These are phyloP conservation scores for Xylariaceae sp. DNA, from an alignment of 2,329 filamentous ascomycete genomes.

Conservation along the genomic window DNA sequence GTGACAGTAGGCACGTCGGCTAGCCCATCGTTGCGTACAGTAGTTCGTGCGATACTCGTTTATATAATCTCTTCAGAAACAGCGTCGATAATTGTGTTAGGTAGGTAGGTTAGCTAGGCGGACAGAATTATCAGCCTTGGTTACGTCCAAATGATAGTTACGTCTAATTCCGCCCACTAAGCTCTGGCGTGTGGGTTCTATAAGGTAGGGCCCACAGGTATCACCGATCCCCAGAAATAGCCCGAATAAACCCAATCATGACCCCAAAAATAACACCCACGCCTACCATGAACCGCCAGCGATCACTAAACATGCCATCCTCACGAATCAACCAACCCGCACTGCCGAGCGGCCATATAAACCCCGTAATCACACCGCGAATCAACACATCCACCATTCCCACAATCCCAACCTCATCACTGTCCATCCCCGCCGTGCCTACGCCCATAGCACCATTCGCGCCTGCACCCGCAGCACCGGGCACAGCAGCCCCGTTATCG, in stretches of 20 bases:
- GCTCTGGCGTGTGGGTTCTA: no score
- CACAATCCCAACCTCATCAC: conserved; percentile 43
- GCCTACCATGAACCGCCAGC: conserved; percentile 80
- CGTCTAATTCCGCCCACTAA: no score
- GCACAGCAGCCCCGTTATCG: conserved; percentile 43
- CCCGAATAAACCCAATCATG: conserved; percentile 34
- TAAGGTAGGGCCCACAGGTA: no score
- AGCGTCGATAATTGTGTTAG: no score
- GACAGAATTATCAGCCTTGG: no score
- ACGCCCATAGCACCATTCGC: conserved; percentile 33
- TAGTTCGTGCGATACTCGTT: no score
- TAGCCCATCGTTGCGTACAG: no score
- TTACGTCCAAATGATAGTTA: no score
- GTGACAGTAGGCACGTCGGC: no score
- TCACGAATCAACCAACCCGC: conserved; percentile 80
- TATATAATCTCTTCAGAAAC: no score
- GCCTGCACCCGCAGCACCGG: conserved; percentile 30
- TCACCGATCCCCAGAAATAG: conserved; percentile 32
- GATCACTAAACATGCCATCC: conserved; percentile 78
- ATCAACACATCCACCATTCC: conserved; percentile 78
- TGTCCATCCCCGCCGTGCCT: conserved; percentile 33
- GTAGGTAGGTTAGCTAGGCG: no score
- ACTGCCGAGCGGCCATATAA: conserved; percentile 89
- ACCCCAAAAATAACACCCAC: conserved; percentile 67
- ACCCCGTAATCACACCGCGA: conserved; percentile 83